Evolutionary conservation across 352 stramenopile genomes (phyloP), one percentile per base, ranked within the genome.

Genomic region (Phytophthora capsici): DNA sequence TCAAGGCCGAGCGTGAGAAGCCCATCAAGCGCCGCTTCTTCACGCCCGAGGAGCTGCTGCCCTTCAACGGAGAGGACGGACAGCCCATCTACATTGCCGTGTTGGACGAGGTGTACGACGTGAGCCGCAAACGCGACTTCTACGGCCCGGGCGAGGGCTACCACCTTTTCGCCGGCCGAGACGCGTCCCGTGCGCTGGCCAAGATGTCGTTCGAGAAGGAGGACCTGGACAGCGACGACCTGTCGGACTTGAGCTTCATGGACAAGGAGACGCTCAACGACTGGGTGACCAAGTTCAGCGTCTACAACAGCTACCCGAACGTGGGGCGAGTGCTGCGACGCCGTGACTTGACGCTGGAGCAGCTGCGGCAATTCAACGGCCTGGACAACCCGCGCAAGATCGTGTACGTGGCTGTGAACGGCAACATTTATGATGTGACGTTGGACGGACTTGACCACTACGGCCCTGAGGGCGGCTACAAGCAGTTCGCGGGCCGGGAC

Each of bases 381-480:
- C 66, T 89, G 17, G 80, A 93, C 71, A 84, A 89, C 61, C 88
- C 91, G 32, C 82, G 88, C 55, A 80, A 96, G 47, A 97, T 88
- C 17, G 96, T 98, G 53, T 99, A 99, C 71, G 78, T 99, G 37
- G 96, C 78, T 19, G 69, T 98, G 4, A 94, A 95, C 17, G 89
- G 95, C 63, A 97, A 97, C 53, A 96, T 99, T 40, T 99, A 98
- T 79, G 98, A 99, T 77, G 92, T 98, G 47, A 98, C 93, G 19
- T 96, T 98, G 71, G 96, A 98, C 50, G 89, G 96, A 5, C 61
- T 84, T 9, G 77, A 88, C 25, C 97, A 98, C 77, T 99, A 99
- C 76, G 94, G 93, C 30, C 84, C 92, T 1, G 91, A 92, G 36
- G 90, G 95, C 17, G 84, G 92, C 32, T 99, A 99, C 82, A 90